Base-by-base conservation (phyloP, 306 rosid species). In the Vicia sativa region DNA sequence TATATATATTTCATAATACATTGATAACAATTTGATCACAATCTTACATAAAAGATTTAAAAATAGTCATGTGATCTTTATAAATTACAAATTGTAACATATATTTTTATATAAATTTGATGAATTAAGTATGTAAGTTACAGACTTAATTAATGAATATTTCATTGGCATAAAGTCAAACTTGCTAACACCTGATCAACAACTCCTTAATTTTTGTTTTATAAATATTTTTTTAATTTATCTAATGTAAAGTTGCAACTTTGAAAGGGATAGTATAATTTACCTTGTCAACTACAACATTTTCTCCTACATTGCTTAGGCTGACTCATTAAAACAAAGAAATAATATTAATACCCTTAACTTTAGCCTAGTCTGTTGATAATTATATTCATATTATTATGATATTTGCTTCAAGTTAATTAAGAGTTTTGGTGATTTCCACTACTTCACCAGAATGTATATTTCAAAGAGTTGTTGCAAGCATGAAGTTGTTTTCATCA, bases 401-500 rank as follows among this genome's bases (percentile, higher is more conserved):
- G 19, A 49, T 18, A 49, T 52, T 19, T 52, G n/a, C 29, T 53
- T 11, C 31, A 53, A 53, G 23, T 0, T 31, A 31, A 3, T 25
- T 11, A 23, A 54, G 37, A 74, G 50, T 57, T 68, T 9, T 65
- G 54, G 75, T 64, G 58, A 19, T 35, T 59, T 76, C 28, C 68
- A 19, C 15, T 71, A 52, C 15, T 3, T 57, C 62, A 18, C 68
- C 11, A 61, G 52, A 72, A 89, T 92, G 98, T 14, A 26, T 87
- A 84, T 14, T 50, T 73, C 83, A 68, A 86, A 62, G 71, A 68
- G 74, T 52, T 82, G 81, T 50, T 50, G n/a, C 78, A 49, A 61
- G 26, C 78, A 13, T 76, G 77, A 10, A 62, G 44, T 67, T 50
- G 15, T 82, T 45, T 59, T 79, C 76, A 48, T 81, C 74, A 49